These are phyloP conservation scores for Alternaria sp. DNA, from an alignment of 2,329 filamentous ascomycete species.

Conservation along the genomic window DNA sequence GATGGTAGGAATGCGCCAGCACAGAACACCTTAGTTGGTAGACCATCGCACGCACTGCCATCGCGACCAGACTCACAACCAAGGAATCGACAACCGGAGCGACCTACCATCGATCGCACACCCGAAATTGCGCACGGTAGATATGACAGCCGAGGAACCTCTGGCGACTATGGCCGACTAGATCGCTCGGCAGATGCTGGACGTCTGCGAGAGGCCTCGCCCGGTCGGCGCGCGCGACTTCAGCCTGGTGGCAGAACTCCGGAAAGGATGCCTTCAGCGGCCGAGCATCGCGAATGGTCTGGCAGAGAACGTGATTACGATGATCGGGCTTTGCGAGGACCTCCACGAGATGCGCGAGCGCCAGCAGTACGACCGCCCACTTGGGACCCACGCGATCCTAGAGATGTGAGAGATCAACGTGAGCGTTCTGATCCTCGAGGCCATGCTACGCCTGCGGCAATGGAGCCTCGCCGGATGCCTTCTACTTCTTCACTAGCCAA, in stretches of 20 bases:
- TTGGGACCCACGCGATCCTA: conserved; percentile 42
- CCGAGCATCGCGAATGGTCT: conserved; percentile 47
- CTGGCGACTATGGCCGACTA: conserved; percentile 55
- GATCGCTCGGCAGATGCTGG: conserved; percentile 53
- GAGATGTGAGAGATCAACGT: conserved; percentile 41
- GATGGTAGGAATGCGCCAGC: conserved; percentile 43
- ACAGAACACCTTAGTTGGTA: conserved; percentile 37
- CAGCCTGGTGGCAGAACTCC: conserved; percentile 48
- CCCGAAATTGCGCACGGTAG: conserved; percentile 38
- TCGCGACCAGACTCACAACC: conserved; percentile 68
- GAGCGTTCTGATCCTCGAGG: conserved; percentile 46
- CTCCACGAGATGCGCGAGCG: conserved; percentile 44
- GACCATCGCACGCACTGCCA: conserved; percentile 59
- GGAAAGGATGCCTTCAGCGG: conserved; percentile 34
- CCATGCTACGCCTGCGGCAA: conserved; percentile 28
- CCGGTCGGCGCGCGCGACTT: conserved; percentile 48
- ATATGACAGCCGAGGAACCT: conserved; percentile 47
- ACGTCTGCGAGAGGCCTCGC: conserved; percentile 54
- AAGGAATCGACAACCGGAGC: conserved; percentile 46
- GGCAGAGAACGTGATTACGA: conserved; percentile 50
- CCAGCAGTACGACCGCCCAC: conserved; percentile 33
- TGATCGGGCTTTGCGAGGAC: conserved; percentile 47
- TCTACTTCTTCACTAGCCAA: conserved; percentile 32
- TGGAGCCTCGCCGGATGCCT: conserved; percentile 36
- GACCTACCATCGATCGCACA: conserved; percentile 43